Evolutionary conservation across 805 yeast species (phyloP).

Genomic region (Kodamaea kaohsiungensis): DNA sequence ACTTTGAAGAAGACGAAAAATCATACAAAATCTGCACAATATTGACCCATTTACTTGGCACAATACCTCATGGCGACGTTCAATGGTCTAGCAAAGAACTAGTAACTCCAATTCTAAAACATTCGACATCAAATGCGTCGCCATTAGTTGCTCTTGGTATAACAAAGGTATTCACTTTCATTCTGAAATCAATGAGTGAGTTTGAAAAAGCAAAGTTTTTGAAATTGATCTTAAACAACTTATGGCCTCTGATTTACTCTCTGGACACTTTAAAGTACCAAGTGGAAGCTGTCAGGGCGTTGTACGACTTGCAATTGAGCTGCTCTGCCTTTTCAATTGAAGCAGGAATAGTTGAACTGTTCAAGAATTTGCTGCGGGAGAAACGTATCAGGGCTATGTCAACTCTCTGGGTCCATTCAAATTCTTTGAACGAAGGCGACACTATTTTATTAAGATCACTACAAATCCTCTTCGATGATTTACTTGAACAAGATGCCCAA

Average conservation of each 20-base stretch:
- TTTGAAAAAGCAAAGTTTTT: slow-evolving; percentile 39
- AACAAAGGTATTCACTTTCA: slow-evolving; percentile 38
- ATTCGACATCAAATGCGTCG: neutral
- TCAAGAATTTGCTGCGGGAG: slow-evolving; percentile 37
- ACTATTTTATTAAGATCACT: slow-evolving; percentile 61
- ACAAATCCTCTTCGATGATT: slow-evolving; percentile 65
- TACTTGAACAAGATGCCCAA: slow-evolving; percentile 45
- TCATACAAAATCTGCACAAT: slow-evolving; percentile 22
- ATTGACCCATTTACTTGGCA: slow-evolving; percentile 21
- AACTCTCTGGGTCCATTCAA: slow-evolving; percentile 73
- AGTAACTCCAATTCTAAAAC: slow-evolving; percentile 13
- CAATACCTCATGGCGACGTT: slow-evolving; percentile 19
- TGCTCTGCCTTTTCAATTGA: slow-evolving; percentile 61
- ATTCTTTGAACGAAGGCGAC: slow-evolving; percentile 49
- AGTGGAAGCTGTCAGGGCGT: slow-evolving; percentile 65
- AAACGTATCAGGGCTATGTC: slow-evolving; percentile 57
- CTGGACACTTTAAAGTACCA: slow-evolving; percentile 56
- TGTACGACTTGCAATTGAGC: slow-evolving; percentile 61
- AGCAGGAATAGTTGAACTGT: slow-evolving; percentile 64
- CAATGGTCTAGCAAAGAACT: neutral
- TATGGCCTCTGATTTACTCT: slow-evolving; percentile 58
- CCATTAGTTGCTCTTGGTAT: slow-evolving; percentile 33
- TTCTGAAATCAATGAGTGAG: slow-evolving; percentile 30
- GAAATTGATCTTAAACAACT: slow-evolving; percentile 40
- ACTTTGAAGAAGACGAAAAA: slow-evolving; percentile 14